Evolutionary conservation across 2,329 filamentous ascomycete genomes (phyloP).

Genomic region (Apiospora arundinis): DNA sequence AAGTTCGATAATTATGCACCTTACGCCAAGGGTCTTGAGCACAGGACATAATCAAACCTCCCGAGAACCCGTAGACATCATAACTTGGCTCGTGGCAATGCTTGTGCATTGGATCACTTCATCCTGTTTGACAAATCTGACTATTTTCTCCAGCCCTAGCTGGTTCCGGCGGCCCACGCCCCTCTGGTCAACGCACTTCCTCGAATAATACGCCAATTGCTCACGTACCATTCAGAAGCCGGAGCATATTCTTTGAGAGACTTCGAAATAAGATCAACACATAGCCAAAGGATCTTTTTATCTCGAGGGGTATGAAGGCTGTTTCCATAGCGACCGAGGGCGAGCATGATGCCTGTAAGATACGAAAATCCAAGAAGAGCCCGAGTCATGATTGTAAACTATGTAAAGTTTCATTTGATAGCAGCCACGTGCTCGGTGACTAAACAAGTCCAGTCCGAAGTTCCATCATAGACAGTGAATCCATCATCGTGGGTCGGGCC

Average conservation of each 20-base stretch:
- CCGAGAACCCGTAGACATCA: neutral
- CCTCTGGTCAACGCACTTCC: no score
- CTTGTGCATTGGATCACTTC: no score
- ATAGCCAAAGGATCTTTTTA: no score
- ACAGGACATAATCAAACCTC: neutral
- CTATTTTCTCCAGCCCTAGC: no score
- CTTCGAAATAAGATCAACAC: no score
- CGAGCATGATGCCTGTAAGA: neutral
- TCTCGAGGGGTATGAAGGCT: neutral
- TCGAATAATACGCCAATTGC: no score
- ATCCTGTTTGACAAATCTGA: no score
- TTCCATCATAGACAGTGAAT: conserved; percentile 52
- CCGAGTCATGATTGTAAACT: neutral
- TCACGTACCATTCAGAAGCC: neutral
- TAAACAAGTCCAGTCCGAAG: conserved; percentile 49
- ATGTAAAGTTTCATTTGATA: conserved; percentile 30
- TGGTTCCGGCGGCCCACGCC: no score
- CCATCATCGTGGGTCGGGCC: conserved; percentile 51
- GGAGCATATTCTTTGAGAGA: neutral
- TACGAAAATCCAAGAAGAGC: neutral
- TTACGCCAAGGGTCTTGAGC: neutral
- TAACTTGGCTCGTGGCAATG: neutral
- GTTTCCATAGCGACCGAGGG: neutral
- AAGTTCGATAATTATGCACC: neutral
- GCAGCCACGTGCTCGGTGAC: conserved; percentile 51